phyloP scores from a whole-genome alignment of 2,329 filamentous ascomycete genomes.

The Cylindrodendrum hubeiense region DNA sequence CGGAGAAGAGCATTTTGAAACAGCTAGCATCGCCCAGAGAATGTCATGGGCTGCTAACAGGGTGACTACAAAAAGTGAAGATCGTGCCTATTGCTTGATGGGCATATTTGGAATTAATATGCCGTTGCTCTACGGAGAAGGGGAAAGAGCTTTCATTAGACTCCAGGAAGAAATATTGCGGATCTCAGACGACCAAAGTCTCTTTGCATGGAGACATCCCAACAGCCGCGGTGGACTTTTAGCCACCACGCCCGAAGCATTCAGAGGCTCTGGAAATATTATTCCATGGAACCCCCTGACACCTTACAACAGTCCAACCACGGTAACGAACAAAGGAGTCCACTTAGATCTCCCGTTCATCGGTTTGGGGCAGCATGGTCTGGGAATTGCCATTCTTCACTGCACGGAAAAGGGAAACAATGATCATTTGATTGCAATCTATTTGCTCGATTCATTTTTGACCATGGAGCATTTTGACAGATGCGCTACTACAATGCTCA shows the following conservation, averaged over 20 bases:
- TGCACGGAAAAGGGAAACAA: background rate
- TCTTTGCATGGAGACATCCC: background rate
- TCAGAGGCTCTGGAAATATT: background rate
- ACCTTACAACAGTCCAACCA: constrained; percentile 12
- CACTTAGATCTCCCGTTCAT: constrained; percentile 23
- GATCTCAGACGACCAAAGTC: background rate
- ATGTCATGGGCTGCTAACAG: no score
- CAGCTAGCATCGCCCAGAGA: no score
- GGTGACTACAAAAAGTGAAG: no score
- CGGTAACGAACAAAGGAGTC: constrained; percentile 19
- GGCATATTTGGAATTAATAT: no score
- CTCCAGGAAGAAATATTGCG: background rate
- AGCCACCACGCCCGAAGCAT: background rate
- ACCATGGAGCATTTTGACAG: constrained; percentile 34
- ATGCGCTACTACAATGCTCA: background rate
- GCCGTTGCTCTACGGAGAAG: no score
- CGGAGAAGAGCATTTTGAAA: background rate
- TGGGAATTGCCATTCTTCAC: constrained; percentile 15
- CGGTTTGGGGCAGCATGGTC: background rate
- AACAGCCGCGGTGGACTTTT: background rate
- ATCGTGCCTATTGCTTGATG: no score
- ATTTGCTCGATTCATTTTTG: constrained; percentile 7
- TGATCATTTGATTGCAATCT: background rate
- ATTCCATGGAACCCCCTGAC: constrained; percentile 20
- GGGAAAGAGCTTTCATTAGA: no score